Evolutionary conservation across 495 filamentous ascomycete species (phyloP), one percentile per base, ranked within the genome.

Genomic region (Immersiella caudata): DNA sequence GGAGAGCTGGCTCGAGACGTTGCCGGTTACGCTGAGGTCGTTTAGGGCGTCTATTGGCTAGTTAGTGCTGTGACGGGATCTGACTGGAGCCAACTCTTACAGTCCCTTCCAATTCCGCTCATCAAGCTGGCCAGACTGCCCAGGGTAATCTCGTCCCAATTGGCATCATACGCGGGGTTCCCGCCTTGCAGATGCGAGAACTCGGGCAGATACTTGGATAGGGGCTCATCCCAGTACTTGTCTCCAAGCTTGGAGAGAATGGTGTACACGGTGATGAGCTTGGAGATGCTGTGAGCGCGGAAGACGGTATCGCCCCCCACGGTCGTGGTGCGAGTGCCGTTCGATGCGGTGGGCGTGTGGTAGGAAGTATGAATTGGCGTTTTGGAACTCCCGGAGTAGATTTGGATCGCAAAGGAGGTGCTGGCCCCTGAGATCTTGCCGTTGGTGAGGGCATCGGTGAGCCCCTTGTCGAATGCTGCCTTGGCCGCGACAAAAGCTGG

Each of bases 61-160:
- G 33, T 36, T 12, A 36, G 18, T 6, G 50, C n/a, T n/a, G 50
- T 1, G 29, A 29, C 26, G 58, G n/a, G n/a, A n/a, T n/a, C n/a
- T n/a, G n/a, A n/a, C 26, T 14, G n/a, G 8, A 33, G 25, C n/a
- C 2, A 36, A 1, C n/a, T 46, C 61, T 24, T 27, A 70, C 68
- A 68, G 12, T 71, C 66, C 25, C 63, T 40, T 18, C 24, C 33
- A 21, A 71, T 50, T 1, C 69, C 69, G 18, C 58, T 50, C 58
- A 71, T 68, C 46, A 65, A 65, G 54, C 66, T 63, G 0, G 62
- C 62, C 12, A 71, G 36, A 21, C 27, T 22, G 3, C 69, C 69
- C 5, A 71, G 20, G 14, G 69, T 71, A 14, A 71, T 63, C 20
- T 68, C 62, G 2, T 59, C 54, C 69, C 69, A 71, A 26, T 65